These are phyloP conservation scores for Leishmania guyanensis DNA, from an alignment of 208 protist species.

Conservation along the genomic window DNA sequence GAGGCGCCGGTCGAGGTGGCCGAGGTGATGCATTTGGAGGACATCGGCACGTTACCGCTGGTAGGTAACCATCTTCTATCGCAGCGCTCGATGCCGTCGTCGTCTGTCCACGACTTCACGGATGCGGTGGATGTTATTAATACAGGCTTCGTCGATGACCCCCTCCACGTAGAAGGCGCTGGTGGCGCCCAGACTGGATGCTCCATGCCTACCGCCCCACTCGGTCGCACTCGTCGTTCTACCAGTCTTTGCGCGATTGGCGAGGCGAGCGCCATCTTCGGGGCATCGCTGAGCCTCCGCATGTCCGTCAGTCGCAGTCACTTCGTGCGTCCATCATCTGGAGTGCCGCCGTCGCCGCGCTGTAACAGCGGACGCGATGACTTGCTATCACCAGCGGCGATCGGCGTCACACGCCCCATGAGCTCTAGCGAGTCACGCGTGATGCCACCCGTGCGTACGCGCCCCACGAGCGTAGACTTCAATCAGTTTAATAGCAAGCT, in stretches of 20 bases:
- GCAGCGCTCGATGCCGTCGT: slow-evolving; percentile 8
- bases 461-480: slow-evolving; percentile 73
- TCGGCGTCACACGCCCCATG: slow-evolving; percentile 21
- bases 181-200: slow-evolving; percentile 1
- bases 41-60: slow-evolving; percentile 10
- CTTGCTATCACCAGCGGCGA: slow-evolving; percentile 24
- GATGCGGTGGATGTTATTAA: slow-evolving; percentile 9
- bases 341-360: slow-evolving; percentile 35
- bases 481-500: slow-evolving; percentile 69
- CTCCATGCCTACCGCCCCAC: background rate
- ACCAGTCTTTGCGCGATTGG: slow-evolving; percentile 23
- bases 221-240: slow-evolving; percentile 24
- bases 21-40: slow-evolving; percentile 28
- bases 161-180: background rate
- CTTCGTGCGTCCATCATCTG: slow-evolving; percentile 43
- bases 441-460: slow-evolving; percentile 30
- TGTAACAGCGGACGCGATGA: slow-evolving; percentile 26
- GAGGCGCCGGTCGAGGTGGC: slow-evolving; percentile 20
- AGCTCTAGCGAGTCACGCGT: slow-evolving; percentile 42
- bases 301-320: slow-evolving; percentile 50
- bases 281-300: slow-evolving; percentile 23
- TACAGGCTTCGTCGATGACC: background rate
- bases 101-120: background rate
- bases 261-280: slow-evolving; percentile 30
- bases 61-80: background rate